Evolutionary conservation across 495 filamentous ascomycete genomes (phyloP).

Genomic region (Hypoxylon cercidicola): DNA sequence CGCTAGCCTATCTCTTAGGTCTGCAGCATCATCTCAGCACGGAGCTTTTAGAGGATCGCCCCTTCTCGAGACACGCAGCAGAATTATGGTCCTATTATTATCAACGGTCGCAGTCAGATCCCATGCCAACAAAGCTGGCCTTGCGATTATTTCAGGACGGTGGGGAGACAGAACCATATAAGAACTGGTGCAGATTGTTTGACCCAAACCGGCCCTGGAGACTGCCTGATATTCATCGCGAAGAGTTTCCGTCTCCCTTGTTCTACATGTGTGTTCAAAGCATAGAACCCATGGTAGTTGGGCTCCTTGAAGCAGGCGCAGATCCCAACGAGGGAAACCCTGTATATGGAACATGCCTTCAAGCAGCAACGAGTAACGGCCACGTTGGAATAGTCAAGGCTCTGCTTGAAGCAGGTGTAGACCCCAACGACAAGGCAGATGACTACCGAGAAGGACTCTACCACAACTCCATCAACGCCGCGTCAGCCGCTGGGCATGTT

Average conservation of each 20-base stretch:
- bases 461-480: not conserved
- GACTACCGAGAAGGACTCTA: not conserved
- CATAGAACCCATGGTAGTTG: not conserved
- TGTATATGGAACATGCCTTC: not conserved
- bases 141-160: not conserved
- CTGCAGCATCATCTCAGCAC: not conserved
- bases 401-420: not conserved
- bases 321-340: not conserved
- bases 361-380: not conserved
- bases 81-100: not conserved
- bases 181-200: not conserved
- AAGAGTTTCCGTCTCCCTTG: not conserved
- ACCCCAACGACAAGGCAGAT: not conserved
- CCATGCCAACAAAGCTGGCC: not conserved
- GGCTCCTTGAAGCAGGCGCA: not conserved
- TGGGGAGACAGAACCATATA: not conserved
- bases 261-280: not conserved
- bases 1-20: not conserved
- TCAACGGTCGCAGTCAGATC: not conserved
- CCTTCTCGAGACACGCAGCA: not conserved
- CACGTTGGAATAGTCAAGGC: not conserved
- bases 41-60: not conserved
- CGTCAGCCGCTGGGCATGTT: not conserved
- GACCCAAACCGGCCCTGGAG: not conserved
- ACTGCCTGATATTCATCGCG: not conserved